Conservation (phyloP, 805 yeast genomes). For the Lipomyces mesembrius region DNA sequence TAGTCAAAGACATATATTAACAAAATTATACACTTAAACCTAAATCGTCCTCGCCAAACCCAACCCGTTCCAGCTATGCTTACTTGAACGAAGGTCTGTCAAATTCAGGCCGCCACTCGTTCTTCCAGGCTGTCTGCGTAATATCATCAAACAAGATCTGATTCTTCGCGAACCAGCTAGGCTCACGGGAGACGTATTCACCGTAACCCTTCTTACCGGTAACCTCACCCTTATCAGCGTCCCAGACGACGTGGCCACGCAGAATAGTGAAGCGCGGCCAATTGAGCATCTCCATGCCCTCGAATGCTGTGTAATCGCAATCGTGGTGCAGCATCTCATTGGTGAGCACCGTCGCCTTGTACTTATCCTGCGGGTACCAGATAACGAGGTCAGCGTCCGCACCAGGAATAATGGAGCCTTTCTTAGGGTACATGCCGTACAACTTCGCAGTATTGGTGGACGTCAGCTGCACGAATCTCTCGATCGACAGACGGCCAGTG, state of each 20-base stretch:
- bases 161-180: constrained; percentile 35
- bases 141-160: constrained; percentile 34
- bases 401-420: constrained; percentile 55
- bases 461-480: constrained; percentile 54
- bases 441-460: constrained; percentile 55
- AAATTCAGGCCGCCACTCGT: constrained; percentile 36
- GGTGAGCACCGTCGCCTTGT: constrained; percentile 47
- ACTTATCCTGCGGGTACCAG: constrained; percentile 52
- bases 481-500: constrained; percentile 50
- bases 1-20: no score
- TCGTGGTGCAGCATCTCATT: constrained; percentile 40
- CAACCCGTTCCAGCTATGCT: background rate
- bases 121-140: constrained; percentile 31
- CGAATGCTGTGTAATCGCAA: constrained; percentile 41
- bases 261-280: constrained; percentile 55
- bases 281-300: constrained; percentile 51
- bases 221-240: constrained; percentile 34
- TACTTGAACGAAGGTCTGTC: background rate
- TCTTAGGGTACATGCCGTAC: constrained; percentile 51
- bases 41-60: background rate
- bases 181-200: constrained; percentile 32
- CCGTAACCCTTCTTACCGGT: constrained; percentile 39
- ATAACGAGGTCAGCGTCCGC: constrained; percentile 56
- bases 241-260: constrained; percentile 42
- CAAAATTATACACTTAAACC: no score